Percentiles rank a stretch among this genome's conserved stretches.
These are phyloP conservation scores for Cyclotella sp. DNA, from an alignment of 108 stramenopile genomes.

Conservation along the genomic window DNA sequence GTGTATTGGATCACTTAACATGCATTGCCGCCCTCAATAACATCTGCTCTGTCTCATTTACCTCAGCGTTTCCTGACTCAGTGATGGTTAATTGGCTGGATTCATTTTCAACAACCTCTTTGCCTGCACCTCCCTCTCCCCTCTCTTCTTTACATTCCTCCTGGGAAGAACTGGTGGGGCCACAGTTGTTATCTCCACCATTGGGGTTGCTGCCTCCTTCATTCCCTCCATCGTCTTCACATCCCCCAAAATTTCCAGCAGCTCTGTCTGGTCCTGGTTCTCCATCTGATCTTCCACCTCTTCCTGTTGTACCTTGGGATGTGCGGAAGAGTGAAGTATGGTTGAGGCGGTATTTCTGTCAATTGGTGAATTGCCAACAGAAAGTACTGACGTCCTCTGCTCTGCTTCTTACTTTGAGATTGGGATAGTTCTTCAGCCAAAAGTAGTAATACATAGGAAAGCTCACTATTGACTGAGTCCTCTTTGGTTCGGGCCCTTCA, in stretches of 20 bases:
- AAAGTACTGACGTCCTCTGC: slow-evolving; percentile 15
- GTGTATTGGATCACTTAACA: background rate
- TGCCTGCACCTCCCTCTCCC: no score
- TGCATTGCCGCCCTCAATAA: background rate
- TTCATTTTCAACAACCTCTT: no score
- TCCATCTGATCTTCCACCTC: no score
- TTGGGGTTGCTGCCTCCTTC: no score
- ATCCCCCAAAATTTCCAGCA: no score
- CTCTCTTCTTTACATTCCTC: no score
- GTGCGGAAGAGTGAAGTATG: background rate
- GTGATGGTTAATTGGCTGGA: no score
- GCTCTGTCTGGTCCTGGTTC: no score
- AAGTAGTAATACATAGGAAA: background rate
- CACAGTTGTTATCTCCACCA: no score
- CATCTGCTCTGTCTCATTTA: background rate
- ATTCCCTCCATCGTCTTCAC: no score
- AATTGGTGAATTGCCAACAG: background rate
- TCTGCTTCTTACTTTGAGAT: slow-evolving; percentile 15
- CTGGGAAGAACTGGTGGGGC: no score
- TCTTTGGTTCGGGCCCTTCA: background rate
- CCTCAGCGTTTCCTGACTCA: background rate
- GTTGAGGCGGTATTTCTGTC: background rate
- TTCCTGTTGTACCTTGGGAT: background rate
- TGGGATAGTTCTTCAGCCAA: slow-evolving; percentile 11
- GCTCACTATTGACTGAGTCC: background rate